Evolutionary conservation across 352 stramenopile genomes (phyloP).

Genomic region (Globisporangium carolinianum): DNA sequence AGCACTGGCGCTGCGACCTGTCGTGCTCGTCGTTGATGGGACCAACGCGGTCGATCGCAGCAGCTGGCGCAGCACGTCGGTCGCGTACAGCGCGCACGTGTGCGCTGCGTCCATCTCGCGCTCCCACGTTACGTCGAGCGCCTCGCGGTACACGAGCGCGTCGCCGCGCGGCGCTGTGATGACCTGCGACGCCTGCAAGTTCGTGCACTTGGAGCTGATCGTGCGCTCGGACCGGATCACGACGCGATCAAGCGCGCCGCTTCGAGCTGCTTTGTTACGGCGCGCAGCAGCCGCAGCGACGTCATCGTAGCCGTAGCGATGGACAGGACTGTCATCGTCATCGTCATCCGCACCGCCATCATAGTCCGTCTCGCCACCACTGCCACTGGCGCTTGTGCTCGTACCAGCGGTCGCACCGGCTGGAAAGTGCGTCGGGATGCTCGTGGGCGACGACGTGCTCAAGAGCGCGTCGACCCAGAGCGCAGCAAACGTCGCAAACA

Average conservation of each 20-base stretch:
- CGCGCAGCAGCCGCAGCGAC: too few species aligned
- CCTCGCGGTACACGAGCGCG: constrained; percentile 61
- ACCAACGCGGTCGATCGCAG: constrained; percentile 17
- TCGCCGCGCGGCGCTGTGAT: constrained; percentile 49
- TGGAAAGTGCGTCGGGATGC: constrained; percentile 69
- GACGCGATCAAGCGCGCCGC: constrained; percentile 23
- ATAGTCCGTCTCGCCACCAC: too few species aligned
- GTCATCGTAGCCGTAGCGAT: too few species aligned
- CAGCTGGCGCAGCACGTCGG: constrained; percentile 42
- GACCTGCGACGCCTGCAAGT: constrained; percentile 67
- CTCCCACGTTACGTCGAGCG: constrained; percentile 61
- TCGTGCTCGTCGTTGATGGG: not conserved
- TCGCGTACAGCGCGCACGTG: constrained; percentile 50
- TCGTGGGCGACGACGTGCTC: constrained; percentile 49
- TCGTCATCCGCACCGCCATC: too few species aligned
- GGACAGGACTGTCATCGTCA: too few species aligned
- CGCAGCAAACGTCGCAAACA: constrained; percentile 57
- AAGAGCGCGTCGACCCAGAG: constrained; percentile 66
- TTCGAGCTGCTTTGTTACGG: constrained; percentile 2
- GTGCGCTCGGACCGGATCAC: constrained; percentile 68
- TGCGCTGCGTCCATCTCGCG: constrained; percentile 58
- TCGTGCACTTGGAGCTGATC: constrained; percentile 80
- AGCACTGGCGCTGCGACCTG: too few species aligned
- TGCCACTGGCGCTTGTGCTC: not conserved
- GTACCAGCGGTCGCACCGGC: constrained; percentile 19